Base-by-base conservation (phyloP, 176 grass and related monocot species). In the Rhynchospora pubera region DNA sequence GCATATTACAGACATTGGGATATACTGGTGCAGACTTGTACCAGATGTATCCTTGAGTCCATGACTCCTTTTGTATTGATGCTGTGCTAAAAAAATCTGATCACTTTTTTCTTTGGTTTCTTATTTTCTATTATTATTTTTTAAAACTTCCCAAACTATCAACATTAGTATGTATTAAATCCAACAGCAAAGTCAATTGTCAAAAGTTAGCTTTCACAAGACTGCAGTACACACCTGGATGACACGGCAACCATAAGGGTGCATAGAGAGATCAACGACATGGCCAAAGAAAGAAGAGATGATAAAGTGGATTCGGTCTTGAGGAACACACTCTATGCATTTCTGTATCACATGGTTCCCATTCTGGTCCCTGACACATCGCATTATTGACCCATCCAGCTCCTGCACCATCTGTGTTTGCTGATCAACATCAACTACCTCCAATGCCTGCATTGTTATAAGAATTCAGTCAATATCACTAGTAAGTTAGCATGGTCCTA, bases 271-370 rank as follows among this genome's bases (percentile, higher is more conserved):
- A 42, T 89, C 84, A 57, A 99, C 87, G 23, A 99, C 89, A 83
- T 99, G 96, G 10, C 89, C 91, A 47, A 91, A 99, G 76, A 99
- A 99, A 5, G 96, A 78, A 39, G 87, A 92, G 71, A 95, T 87
- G 26, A 99, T 93, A 52, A 95, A 99, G 23, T 61, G 81, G 68
- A 99, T 93, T 67, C 71, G 89, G 76, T 91, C 89, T 84, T 93
- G 92, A 47, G 92, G 91, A 74, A 95, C 89, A 80, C 91, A 95
- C 85, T 99, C 96, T 50, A 99, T 99, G 84, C 96, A 99, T 74
- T 99, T 99, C 50, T 99, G 95, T 71, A 98, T 88, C 46, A 98
- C 95, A 87, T 98, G 95, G 82, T 98, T 98, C 5, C 95, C 95
- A 77, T 98, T 98, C 79, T 98, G 95, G 90, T 98, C 92, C 82